Evolutionary conservation across 2,329 filamentous ascomycete genomes (phyloP), one percentile per base, ranked within the genome.

Genomic region (Sphaceloma murrayae): DNA sequence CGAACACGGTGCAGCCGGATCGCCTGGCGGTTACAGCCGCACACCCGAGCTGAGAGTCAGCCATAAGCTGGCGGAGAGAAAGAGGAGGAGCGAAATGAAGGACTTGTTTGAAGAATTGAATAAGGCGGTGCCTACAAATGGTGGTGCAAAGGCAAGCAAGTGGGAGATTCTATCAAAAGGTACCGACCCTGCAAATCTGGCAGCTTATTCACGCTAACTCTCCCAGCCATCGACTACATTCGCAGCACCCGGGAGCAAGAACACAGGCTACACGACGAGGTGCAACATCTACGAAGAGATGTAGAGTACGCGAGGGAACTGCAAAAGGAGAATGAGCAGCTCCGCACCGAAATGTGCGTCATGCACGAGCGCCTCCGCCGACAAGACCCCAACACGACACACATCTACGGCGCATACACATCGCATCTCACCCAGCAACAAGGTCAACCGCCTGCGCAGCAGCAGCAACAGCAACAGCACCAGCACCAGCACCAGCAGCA

Each of bases 141-240:
- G 85, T 11, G 85, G 85, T 1, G 82, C 81, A 17, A 93, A 91
- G 60, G 85, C 85, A 0, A 88, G 83, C 53, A 93, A 93, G 55
- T 93, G 85, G 85, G 85, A 93, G 55, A 87, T 89, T 38, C 60
- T 93, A 11, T 87, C 82, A 2, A 89, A 89, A 69, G 82, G 85
- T 88, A n/a, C n/a, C n/a, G n/a, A n/a, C n/a, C n/a, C n/a, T n/a
- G n/a, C n/a, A n/a, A n/a, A n/a, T n/a, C n/a, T n/a, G n/a, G n/a
- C n/a, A n/a, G n/a, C n/a, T n/a, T n/a, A n/a, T n/a, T n/a, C n/a
- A n/a, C n/a, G n/a, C n/a, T n/a, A n/a, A n/a, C n/a, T n/a, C n/a
- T n/a, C n/a, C n/a, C n/a, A 72, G 68, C 68, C 5, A 72, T 72
- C 48, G 69, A 72, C 26, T 67, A 72, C 49, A 70, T 71, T 51